Conservation (phyloP, 495 filamentous ascomycete genomes). For the Bombardia bombarda region DNA sequence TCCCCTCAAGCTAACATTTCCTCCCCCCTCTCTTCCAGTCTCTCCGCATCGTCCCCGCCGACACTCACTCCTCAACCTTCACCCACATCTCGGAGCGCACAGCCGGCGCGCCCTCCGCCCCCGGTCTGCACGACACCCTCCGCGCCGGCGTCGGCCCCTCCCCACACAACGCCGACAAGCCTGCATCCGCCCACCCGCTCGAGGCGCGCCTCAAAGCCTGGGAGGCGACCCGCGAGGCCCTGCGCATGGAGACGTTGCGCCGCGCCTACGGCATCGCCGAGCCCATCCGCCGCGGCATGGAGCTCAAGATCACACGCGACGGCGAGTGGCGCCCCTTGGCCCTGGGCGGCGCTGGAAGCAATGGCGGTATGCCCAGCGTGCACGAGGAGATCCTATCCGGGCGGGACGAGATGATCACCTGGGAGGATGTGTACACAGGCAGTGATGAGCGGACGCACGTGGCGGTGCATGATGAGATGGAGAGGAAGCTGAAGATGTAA, state of each 20-base stretch:
- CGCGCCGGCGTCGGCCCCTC: slow-evolving; percentile 64
- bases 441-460: slow-evolving; percentile 60
- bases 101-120: slow-evolving; percentile 74
- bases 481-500: slow-evolving; percentile 63
- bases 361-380: slow-evolving; percentile 31
- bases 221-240: slow-evolving; percentile 70
- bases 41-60: slow-evolving; percentile 75
- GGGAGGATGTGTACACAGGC: slow-evolving; percentile 87
- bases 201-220: slow-evolving; percentile 80
- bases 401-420: slow-evolving; percentile 63
- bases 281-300: slow-evolving; percentile 90
- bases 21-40: slow-evolving; percentile 46
- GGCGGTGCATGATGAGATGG: slow-evolving; percentile 86
- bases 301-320: slow-evolving; percentile 67
- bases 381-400: slow-evolving; percentile 78
- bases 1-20: slow-evolving; percentile 13
- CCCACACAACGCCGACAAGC: slow-evolving; percentile 33
- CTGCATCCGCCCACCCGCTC: slow-evolving; percentile 73
- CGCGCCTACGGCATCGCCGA: slow-evolving; percentile 88
- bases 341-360: slow-evolving; percentile 24
- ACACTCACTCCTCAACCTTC: slow-evolving; percentile 49
- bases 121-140: slow-evolving; percentile 85
- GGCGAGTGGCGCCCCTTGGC: slow-evolving; percentile 45
- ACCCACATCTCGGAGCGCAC: slow-evolving; percentile 46
- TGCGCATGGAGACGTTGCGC: slow-evolving; percentile 82